phyloP scores from a whole-genome alignment of 2,329 filamentous ascomycete species.

The Chrysoporthe puriensis region DNA sequence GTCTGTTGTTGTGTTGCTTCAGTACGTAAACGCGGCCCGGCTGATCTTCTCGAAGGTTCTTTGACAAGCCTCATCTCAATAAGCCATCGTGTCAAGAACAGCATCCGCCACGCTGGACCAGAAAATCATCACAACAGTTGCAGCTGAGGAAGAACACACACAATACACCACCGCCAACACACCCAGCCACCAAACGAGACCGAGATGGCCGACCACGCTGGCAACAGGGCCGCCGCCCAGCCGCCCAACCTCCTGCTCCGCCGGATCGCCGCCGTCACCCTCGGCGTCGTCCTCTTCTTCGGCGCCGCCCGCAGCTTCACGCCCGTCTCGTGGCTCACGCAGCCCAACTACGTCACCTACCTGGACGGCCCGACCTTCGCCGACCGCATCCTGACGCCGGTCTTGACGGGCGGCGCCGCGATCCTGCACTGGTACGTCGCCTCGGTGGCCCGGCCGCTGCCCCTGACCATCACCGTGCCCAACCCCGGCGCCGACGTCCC shows the following conservation, averaged over 20 bases:
- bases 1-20: no score
- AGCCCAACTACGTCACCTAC: conserved; percentile 23
- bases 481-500: conserved; percentile 12
- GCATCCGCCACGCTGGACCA: neutral
- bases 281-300: conserved; percentile 24
- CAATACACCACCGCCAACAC: no score
- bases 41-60: conserved; percentile 5
- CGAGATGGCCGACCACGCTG: conserved; percentile 16
- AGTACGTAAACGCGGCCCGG: neutral
- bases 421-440: conserved; percentile 29
- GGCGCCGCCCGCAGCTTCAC: conserved; percentile 11
- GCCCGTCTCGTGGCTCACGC: conserved; percentile 27
- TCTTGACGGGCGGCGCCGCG: conserved; percentile 22
- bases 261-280: conserved; percentile 21
- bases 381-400: conserved; percentile 25
- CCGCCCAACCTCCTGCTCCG: conserved; percentile 18
- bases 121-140: neutral
- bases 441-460: conserved; percentile 13
- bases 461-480: conserved; percentile 26
- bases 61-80: neutral
- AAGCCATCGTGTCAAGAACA: neutral
- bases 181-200: no score
- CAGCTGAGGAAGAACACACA: neutral
- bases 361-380: conserved; percentile 23
- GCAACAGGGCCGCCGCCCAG: neutral